Evolutionary conservation across 768 basidiomycete genomes (phyloP).

Genomic region (Kwoniella mangroviensis): DNA sequence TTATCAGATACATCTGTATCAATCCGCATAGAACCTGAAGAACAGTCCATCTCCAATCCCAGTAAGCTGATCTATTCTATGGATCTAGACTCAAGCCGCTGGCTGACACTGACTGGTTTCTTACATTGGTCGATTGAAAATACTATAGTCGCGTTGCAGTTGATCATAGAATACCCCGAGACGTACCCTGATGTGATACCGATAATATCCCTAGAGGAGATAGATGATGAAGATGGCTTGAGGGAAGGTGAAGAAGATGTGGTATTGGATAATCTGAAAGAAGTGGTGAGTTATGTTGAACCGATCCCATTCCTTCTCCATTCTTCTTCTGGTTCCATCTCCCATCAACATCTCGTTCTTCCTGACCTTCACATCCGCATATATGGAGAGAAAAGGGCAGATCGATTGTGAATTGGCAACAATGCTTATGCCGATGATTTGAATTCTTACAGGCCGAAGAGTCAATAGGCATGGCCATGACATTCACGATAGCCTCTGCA

Average conservation of each 20-base stretch:
- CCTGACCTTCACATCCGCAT: no score
- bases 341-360: not conserved
- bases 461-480: conserved; percentile 80
- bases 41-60: conserved; percentile 68
- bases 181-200: conserved; percentile 85
- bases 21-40: conserved; percentile 88
- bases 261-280: conserved; percentile 64
- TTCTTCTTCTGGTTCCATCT: no score
- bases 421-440: no score
- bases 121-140: not conserved
- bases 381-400: no score
- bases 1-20: conserved; percentile 78
- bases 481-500: conserved; percentile 87
- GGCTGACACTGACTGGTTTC: not conserved
- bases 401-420: no score
- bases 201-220: conserved; percentile 67
- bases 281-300: conserved; percentile 63
- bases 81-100: conserved; percentile 9
- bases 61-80: conserved; percentile 47
- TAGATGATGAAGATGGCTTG: conserved; percentile 68
- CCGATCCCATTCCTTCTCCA: not conserved
- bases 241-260: conserved; percentile 63
- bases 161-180: conserved; percentile 77
- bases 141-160: conserved; percentile 69
- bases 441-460: conserved; percentile 47